A percentile compares a stretch with the other conserved stretches of the same genome.
Evolutionary conservation across 2,329 filamentous ascomycete genomes (phyloP).

Genomic region (Sporothrix brunneoviolacea): DNA sequence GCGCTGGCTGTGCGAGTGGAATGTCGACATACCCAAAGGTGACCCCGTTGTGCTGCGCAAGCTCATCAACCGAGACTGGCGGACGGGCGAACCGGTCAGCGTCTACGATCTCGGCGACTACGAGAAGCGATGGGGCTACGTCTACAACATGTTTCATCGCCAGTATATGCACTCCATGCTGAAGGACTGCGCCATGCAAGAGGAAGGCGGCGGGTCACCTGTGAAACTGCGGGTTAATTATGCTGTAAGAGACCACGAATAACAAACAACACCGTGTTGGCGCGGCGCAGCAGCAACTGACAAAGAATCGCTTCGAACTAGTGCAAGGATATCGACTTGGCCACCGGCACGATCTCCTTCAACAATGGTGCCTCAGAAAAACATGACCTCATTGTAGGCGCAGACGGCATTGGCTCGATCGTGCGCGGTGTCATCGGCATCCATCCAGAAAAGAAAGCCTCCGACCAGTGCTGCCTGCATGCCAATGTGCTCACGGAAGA

Average conservation of each 20-base stretch:
- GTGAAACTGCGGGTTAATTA: constrained; percentile 52
- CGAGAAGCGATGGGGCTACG: constrained; percentile 35
- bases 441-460: constrained; percentile 49
- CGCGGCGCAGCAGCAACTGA: too few species aligned
- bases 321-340: constrained; percentile 46
- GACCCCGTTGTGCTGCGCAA: constrained; percentile 59
- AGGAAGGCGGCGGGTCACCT: constrained; percentile 46
- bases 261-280: too few species aligned
- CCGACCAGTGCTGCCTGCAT: constrained; percentile 57
- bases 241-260: too few species aligned
- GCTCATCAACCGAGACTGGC: constrained; percentile 65
- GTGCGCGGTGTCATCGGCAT: constrained; percentile 59
- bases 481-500: constrained; percentile 57
- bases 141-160: constrained; percentile 54
- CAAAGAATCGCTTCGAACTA: too few species aligned
- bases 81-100: constrained; percentile 58
- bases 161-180: constrained; percentile 64
- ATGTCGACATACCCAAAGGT: constrained; percentile 55
- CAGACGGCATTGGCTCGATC: constrained; percentile 62
- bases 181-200: constrained; percentile 50
- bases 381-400: constrained; percentile 57
- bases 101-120: constrained; percentile 60
- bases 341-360: constrained; percentile 44
- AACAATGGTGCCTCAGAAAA: constrained; percentile 41
- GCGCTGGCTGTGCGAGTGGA: constrained; percentile 63